Percentiles rank a stretch among this genome's conserved stretches.
phyloP scores from a whole-genome alignment of 805 yeast species.

The Lipomyces yamadae region DNA sequence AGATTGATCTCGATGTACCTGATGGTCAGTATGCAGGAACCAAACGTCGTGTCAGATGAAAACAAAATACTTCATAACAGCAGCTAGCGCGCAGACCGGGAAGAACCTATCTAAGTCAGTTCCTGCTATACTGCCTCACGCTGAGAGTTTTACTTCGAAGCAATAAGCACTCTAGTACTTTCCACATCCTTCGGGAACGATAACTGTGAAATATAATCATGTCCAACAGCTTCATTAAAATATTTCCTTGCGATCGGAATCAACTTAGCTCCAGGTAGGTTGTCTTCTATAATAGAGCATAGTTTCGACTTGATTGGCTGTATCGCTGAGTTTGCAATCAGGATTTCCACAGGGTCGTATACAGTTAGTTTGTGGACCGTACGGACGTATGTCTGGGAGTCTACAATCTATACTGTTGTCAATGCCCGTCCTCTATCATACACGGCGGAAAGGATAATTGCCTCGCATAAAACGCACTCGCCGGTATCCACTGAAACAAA shows the following conservation, averaged over 20 bases:
- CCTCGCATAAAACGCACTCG: constrained; percentile 46
- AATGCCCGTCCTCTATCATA: neutral
- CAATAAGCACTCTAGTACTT: constrained; percentile 41
- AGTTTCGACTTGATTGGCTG: constrained; percentile 45
- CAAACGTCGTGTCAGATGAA: neutral
- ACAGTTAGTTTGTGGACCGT: constrained; percentile 51
- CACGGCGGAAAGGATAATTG: constrained; percentile 26
- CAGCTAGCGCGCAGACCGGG: constrained; percentile 48
- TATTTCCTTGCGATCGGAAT: constrained; percentile 40
- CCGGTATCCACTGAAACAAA: constrained; percentile 50
- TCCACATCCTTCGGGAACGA: constrained; percentile 39
- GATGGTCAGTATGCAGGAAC: constrained; percentile 21
- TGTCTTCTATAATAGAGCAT: constrained; percentile 47
- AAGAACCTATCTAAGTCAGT: constrained; percentile 24
- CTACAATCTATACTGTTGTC: constrained; percentile 40
- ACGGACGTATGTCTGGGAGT: constrained; percentile 54
- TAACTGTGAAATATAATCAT: constrained; percentile 32
- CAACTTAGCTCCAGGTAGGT: constrained; percentile 43
- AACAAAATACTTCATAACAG: constrained; percentile 39
- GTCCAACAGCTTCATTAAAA: constrained; percentile 44
- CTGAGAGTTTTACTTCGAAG: constrained; percentile 39
- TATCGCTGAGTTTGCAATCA: constrained; percentile 46
- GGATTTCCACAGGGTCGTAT: constrained; percentile 46
- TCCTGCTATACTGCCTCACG: neutral
- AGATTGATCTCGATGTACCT: constrained; percentile 35